Base-by-base conservation (phyloP, 768 basidiomycete species). In the Leucocoprinus sp. region DNA sequence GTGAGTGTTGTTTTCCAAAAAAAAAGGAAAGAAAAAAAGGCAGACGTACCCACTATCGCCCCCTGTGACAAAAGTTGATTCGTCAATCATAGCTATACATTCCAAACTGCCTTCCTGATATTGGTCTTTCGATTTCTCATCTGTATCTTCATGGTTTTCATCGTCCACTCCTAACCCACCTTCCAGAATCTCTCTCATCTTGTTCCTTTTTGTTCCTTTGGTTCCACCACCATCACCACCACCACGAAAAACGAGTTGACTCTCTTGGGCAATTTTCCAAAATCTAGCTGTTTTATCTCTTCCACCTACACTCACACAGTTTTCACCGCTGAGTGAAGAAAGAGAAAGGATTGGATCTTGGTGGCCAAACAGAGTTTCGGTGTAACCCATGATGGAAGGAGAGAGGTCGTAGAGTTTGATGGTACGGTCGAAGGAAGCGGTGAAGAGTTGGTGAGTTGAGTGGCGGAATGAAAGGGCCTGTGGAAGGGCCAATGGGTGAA, bases 201-300 rank as follows among this genome's bases (percentile, higher is more conserved):
- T 75, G 64, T 84, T 93, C 54, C 78, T 74, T 4, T n/a, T n/a
- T n/a, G n/a, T n/a, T n/a, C n/a, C n/a, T n/a, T n/a, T n/a, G n/a
- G n/a, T n/a, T n/a, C n/a, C n/a, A n/a, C n/a, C n/a, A n/a, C n/a
- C n/a, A n/a, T n/a, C n/a, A n/a, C 86, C 92, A n/a, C 96, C 96
- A 19, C 95, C 96, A 28, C 96, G 78, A 58, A 98, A 97, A 5
- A 99, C 93, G 19, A 99, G 71, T 58, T 98, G 95, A 9, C 77
- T 89, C 63, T 97, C 93, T 43, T 99, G 95, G 28, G 81, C 79
- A 42, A 98, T 85, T 66, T 97, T 97, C 95, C 95, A 99, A 65
- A 79, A 98, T 27, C 96, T 75, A 49, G 83, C 76, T 0, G 93
- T 96, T 59, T 90, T 84, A 68, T 99, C 96, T 26, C 92, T 72